Evolutionary conservation across 2,329 filamentous ascomycete species (phyloP).

Genomic region (Fusarium sp.): DNA sequence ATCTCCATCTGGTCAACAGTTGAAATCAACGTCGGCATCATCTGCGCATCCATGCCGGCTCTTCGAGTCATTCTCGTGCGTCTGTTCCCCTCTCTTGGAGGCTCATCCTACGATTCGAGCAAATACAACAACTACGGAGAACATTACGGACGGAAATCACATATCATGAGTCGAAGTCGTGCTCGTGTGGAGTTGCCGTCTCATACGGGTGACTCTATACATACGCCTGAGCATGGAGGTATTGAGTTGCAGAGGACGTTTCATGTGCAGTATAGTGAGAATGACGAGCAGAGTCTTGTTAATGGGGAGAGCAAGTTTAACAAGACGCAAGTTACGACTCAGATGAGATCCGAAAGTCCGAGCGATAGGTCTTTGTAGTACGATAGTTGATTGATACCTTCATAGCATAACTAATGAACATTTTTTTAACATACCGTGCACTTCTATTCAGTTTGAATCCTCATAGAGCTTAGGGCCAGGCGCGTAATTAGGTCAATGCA

Average conservation of each 20-base stretch:
- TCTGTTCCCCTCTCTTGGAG: conserved; percentile 43
- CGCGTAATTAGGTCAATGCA: neutral
- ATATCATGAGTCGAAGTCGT: conserved; percentile 31
- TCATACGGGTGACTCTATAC: conserved; percentile 24
- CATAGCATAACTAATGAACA: neutral
- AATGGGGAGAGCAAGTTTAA: neutral
- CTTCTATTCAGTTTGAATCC: neutral
- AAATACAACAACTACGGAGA: conserved; percentile 37
- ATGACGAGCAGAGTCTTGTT: conserved; percentile 36
- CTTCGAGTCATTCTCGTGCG: conserved; percentile 44
- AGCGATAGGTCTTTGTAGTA: conserved; percentile 15
- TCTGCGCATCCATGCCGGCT: conserved; percentile 49
- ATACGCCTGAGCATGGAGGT: conserved; percentile 30
- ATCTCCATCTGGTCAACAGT: conserved; percentile 48
- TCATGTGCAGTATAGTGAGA: conserved; percentile 38
- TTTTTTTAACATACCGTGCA: too few species aligned
- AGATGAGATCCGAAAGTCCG: conserved; percentile 14
- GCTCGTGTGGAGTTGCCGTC: conserved; percentile 35
- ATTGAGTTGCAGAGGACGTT: conserved; percentile 40
- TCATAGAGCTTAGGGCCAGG: rapidly evolving
- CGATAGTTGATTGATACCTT: neutral
- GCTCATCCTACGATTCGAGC: conserved; percentile 39
- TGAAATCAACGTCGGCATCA: conserved; percentile 50
- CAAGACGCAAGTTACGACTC: conserved; percentile 17
- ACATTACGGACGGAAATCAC: conserved; percentile 32